Percentiles rank a stretch among this genome's conserved stretches.
phyloP scores from a whole-genome alignment of 257 asterid genomes.

The Petrea volubilis region DNA sequence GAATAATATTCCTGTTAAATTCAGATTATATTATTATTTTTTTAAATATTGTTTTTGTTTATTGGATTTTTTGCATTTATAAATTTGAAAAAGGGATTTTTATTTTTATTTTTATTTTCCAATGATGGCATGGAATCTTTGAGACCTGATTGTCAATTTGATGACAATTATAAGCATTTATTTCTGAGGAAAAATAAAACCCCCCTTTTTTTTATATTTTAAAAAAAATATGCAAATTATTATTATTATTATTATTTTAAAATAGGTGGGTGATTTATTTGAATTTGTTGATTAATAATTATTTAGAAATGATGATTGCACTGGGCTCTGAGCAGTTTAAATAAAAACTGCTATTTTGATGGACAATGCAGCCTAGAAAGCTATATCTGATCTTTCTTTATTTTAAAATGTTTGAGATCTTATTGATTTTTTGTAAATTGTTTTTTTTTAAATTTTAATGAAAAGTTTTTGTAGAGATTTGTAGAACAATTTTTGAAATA shows the following conservation, averaged over 20 bases:
- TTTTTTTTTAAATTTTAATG: too few species aligned
- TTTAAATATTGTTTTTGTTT: neutral
- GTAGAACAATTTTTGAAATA: too few species aligned
- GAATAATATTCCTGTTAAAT: constrained; percentile 38
- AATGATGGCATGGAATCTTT: constrained; percentile 78
- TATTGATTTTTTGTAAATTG: neutral
- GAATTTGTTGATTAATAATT: neutral
- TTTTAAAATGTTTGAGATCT: neutral
- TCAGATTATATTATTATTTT: neutral
- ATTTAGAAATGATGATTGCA: constrained; percentile 76
- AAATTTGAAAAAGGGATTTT: neutral
- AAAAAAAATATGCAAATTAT: neutral
- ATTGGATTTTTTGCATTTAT: neutral
- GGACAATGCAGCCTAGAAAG: constrained; percentile 81
- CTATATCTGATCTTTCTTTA: constrained; percentile 60
- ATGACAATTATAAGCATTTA: constrained; percentile 59
- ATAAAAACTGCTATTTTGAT: constrained; percentile 39
- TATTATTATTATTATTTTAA: neutral
- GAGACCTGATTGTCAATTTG: constrained; percentile 76
- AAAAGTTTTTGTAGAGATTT: too few species aligned
- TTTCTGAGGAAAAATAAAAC: constrained; percentile 45
- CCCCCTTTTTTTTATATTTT: neutral
- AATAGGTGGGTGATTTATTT: neutral
- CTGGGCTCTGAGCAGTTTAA: constrained; percentile 82
- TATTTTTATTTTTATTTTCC: constrained; percentile 25